Base-by-base conservation (phyloP, 2,329 filamentous ascomycete genomes). In the Hypoxylon sp. region DNA sequence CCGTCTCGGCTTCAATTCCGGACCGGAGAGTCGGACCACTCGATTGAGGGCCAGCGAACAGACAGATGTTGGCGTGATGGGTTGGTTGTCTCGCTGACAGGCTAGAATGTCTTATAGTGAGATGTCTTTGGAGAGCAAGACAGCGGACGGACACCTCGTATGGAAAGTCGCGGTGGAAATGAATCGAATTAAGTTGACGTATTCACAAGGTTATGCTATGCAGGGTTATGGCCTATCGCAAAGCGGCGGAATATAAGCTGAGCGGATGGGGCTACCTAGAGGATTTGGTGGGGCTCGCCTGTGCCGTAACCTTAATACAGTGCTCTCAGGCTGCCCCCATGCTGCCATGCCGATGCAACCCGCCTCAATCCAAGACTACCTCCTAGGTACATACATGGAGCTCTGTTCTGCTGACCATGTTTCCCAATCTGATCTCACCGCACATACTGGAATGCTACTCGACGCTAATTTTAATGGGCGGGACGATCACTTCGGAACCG, bases 271-370 rank as follows among this genome's bases (percentile, higher is more conserved):
- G 68, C 65, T 65, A 27, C 24, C 24, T 24, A 27, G 24, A 27
- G 17, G 46, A 52, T 68, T 17, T 37, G 59, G 56, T 61, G 57
- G 66, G 50, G 37, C 51, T 67, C 42, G 46, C 56, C 39, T 61
- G 48, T 54, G 44, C 31, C 31, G 57, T 50, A 62, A 42, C 37
- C 17, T 11, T 32, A 48, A 15, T 47, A 27, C 35, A 32, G 27
- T 10, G 8, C 6, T 32, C 11, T 11, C 31, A 32, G 11, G 31
- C 11, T 37, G 24, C 24, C 24, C 24, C 24, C 24, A 27, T 27
- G 31, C 31, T 31, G 44, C 59, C 59, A 57, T 69, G 70, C 70
- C 70, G 70, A 72, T 50, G 70, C 66, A 72, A 72, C 59, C 70
- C 70, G 70, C 68, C 62, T 63, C 47, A 44, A 54, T 62, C 32